Base-by-base conservation (phyloP, 192 early-diverging fungal species). In the Gryganskiella cystojenkinii region DNA sequence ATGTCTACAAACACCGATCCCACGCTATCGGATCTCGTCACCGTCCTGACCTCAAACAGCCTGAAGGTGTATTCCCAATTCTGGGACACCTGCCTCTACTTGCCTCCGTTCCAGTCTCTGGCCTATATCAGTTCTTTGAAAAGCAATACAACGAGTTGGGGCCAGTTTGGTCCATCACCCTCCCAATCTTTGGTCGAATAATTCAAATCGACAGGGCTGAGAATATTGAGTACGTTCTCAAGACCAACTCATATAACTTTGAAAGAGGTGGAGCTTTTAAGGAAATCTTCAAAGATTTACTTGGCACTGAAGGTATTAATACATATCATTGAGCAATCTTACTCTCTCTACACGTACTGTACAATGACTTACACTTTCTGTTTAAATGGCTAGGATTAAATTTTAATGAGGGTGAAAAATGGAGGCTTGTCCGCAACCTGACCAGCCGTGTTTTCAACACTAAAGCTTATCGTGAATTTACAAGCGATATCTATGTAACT, bases 351-450 rank as follows among this genome's bases (percentile, higher is more conserved):
- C n/a, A n/a, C n/a, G n/a, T n/a, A n/a, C n/a, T n/a, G n/a, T n/a
- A n/a, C n/a, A n/a, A n/a, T n/a, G n/a, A n/a, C n/a, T n/a, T n/a
- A n/a, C n/a, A n/a, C n/a, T n/a, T n/a, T n/a, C n/a, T n/a, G n/a
- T n/a, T n/a, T n/a, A n/a, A n/a, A n/a, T n/a, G n/a, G n/a, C n/a
- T n/a, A n/a, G n/a, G n/a, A n/a, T n/a, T n/a, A n/a, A n/a, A n/a
- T n/a, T n/a, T n/a, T n/a, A n/a, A n/a, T n/a, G n/a, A n/a, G n/a
- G n/a, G n/a, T n/a, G n/a, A n/a, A n/a, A n/a, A 66, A 3, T 73
- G 70, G 70, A 64, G 45, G 44, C 65, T 42, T n/a, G 62, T 65
- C 17, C 70, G 70, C 47, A 73, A 73, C 30, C 31, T 73, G 35
- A 55, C 70, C 0, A 60, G 55, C 14, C 58, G 63, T 20, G 57